A percentile compares a stretch with the other conserved stretches of the same genome.
These are phyloP conservation scores for Simplicillium sp. DNA, from an alignment of 2,329 filamentous ascomycete genomes.

Conservation along the genomic window DNA sequence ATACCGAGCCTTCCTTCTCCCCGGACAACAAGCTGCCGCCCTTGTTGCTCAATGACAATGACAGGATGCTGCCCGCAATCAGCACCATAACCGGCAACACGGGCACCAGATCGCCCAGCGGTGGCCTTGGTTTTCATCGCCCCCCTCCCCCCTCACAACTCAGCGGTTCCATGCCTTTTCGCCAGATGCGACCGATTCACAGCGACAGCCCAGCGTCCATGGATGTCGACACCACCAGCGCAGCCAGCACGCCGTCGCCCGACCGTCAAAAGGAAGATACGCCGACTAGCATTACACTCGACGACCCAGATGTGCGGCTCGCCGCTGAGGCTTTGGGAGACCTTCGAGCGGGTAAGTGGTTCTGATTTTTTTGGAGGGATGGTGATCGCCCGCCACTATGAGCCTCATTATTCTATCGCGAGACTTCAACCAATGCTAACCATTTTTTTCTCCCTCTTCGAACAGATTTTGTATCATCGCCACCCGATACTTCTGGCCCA, in stretches of 20 bases:
- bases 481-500: slow-evolving; percentile 35
- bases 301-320: slow-evolving; percentile 58
- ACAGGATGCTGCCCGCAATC: slow-evolving; percentile 23
- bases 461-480: slow-evolving; percentile 61
- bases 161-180: slow-evolving; percentile 38
- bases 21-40: slow-evolving; percentile 11
- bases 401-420: too few relatives aligned
- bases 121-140: slow-evolving; percentile 9
- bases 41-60: slow-evolving; percentile 15
- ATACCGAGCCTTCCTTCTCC: slow-evolving; percentile 15
- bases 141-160: slow-evolving; percentile 25
- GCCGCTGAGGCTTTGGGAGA: slow-evolving; percentile 71
- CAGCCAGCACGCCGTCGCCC: slow-evolving; percentile 32
- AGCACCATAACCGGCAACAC: slow-evolving; percentile 23
- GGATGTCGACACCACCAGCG: slow-evolving; percentile 37
- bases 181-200: slow-evolving; percentile 17
- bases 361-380: too few relatives aligned
- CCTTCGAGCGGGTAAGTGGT: slow-evolving; percentile 56
- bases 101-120: slow-evolving; percentile 9
- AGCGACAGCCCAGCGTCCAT: slow-evolving; percentile 36
- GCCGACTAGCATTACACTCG: slow-evolving; percentile 45
- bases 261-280: slow-evolving; percentile 34
- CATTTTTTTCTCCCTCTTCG: neutral
- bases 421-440: slow-evolving; percentile 6
- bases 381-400: slow-evolving; percentile 3